Conservation (phyloP, 2,329 filamentous ascomycete species). For the Dactylellina drechsleri region DNA sequence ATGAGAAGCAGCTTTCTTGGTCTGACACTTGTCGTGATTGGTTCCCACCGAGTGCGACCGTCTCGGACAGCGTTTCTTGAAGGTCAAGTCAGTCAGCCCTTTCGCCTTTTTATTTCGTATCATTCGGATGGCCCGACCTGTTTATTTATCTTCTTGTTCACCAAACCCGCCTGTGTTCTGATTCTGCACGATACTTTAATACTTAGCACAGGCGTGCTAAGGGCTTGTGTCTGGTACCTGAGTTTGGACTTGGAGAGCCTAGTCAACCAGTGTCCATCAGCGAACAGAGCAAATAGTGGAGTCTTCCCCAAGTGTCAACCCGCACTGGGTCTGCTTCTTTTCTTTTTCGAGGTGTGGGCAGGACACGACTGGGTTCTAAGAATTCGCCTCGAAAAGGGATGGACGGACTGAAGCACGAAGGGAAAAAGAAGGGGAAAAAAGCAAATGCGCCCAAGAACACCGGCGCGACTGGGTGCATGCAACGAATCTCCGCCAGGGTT, state of each 20-base stretch:
- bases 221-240: conserved; percentile 32
- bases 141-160: conserved; percentile 32
- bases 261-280: conserved; percentile 5
- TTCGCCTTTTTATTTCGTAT: neutral
- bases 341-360: conserved; percentile 19
- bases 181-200: neutral
- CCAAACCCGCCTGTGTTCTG: too few species aligned
- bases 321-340: conserved; percentile 18
- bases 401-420: neutral
- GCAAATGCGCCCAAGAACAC: conserved; percentile 23
- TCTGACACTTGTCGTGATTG: conserved; percentile 23
- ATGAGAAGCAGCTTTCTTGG: neutral
- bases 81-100: conserved; percentile 8
- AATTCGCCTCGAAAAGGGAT: conserved; percentile 53
- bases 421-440: conserved; percentile 35
- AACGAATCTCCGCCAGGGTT: conserved; percentile 35
- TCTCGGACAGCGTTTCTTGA: conserved; percentile 4
- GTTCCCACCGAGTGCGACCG: conserved; percentile 14
- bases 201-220: neutral
- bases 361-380: conserved; percentile 2
- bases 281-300: conserved; percentile 2
- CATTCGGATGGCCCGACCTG: conserved; percentile 51
- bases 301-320: conserved; percentile 44
- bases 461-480: conserved; percentile 1
- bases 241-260: conserved; percentile 46